Conservation (phyloP, 495 filamentous ascomycete species). For the Acidomyces sp. region DNA sequence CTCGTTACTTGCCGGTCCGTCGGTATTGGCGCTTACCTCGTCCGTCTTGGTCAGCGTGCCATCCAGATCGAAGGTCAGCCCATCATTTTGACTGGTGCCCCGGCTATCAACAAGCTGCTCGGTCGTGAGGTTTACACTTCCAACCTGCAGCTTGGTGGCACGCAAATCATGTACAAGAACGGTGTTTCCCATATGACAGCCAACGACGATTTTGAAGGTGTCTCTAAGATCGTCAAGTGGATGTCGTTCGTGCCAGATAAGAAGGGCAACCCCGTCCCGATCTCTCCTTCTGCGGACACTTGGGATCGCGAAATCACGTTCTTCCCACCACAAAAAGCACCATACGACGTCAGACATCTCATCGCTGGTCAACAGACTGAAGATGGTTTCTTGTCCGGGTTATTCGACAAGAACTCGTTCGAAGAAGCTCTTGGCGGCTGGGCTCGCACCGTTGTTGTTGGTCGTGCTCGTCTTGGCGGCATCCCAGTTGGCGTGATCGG, state of each 20-base stretch:
- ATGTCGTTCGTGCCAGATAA: conserved; percentile 91
- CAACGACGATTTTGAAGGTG: conserved; percentile 93
- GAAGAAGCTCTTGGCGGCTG: conserved; percentile 93
- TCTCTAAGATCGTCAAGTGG: conserved; percentile 96
- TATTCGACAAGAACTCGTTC: conserved; percentile 94
- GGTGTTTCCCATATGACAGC: conserved; percentile 98
- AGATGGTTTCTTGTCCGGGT: conserved; percentile 73
- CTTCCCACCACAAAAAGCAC: conserved; percentile 69
- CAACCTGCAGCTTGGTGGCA: conserved; percentile 96
- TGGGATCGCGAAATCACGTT: conserved; percentile 91
- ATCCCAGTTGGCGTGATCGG: conserved; percentile 98
- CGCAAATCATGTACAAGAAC: conserved; percentile 99
- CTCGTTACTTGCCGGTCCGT: conserved; percentile 87
- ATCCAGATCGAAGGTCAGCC: conserved; percentile 99
- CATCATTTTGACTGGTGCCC: conserved; percentile 95
- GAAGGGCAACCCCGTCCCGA: conserved; percentile 76
- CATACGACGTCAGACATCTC: conserved; percentile 90
- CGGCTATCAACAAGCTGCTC: conserved; percentile 94
- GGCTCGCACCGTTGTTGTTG: conserved; percentile 92
- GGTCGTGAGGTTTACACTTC: conserved; percentile 98
- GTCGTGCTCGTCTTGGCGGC: conserved; percentile 89
- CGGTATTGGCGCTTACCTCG: conserved; percentile 95
- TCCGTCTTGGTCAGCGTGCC: conserved; percentile 91
- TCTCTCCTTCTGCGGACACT: conserved; percentile 66
- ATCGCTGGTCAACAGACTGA: conserved; percentile 83